Evolutionary conservation across 139 green algal genomes (phyloP), one percentile per base, ranked within the genome.

Genomic region (Mesostigma viride): DNA sequence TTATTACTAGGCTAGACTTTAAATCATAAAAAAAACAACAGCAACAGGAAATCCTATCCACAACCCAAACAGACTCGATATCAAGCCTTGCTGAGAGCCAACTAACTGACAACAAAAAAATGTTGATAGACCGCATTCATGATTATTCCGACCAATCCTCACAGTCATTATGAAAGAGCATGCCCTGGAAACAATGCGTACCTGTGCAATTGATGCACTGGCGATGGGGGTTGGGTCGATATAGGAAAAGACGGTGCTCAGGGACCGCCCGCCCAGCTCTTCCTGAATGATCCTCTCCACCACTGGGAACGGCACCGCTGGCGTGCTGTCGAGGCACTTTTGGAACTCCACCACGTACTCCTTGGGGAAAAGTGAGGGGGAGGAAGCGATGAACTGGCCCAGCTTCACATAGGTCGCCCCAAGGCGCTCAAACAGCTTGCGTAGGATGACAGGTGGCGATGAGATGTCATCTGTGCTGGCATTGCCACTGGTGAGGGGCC

Each of bases 261-360:
- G 64, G 2, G 85, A 78, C 56, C 77, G 61, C n/a, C n/a, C 17
- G 2, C 72, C 67, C 44, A 96, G 72, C 47, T 97, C 87, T 2
- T 57, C 20, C 65, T 84, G 69, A n/a, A 94, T 74, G 47, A 84
- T 88, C 28, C 53, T 27, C 70, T 82, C 71, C 27, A 98, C 90
- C 26, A 65, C 51, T 0, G 58, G 40, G 68, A 87, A 98, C 0
- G 85, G 75, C 68, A 95, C 84, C 0, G 87, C 75, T 2, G 88
- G 78, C 2, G 91, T 92, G 30, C 75, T 71, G 81, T 98, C 92
- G n/a, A 98, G 77, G 69, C 90, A 96, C 60, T 87, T 92, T 63
- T 97, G 89, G 33, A 98, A 96, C 81, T 98, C 92, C 33, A 85
- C 20, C 6, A 97, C 92, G 60, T 95, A 97, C 51, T 96, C 90